These are phyloP conservation scores for Ambispora gerdemannii DNA, from an alignment of 192 early-diverging fungal species.

Conservation along the genomic window DNA sequence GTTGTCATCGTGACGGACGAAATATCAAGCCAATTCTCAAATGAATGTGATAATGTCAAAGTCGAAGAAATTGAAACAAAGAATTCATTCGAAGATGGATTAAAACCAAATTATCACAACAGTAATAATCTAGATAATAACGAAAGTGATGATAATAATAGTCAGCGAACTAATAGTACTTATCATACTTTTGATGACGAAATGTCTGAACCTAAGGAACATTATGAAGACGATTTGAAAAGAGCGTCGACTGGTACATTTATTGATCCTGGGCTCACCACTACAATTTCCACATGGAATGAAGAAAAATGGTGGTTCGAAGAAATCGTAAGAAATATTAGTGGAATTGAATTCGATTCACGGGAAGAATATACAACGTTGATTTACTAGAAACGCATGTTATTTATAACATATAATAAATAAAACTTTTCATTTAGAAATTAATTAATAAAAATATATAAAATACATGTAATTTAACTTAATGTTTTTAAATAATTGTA, in stretches of 20 bases:
- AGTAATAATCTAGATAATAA: not conserved
- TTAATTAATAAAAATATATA: no score
- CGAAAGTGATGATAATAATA: not conserved
- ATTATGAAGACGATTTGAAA: no score
- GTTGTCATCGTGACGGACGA: not conserved
- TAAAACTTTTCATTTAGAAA: no score
- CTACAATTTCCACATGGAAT: not conserved
- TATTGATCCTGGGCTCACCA: not conserved
- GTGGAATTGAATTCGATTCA: not conserved
- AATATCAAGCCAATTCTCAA: no score
- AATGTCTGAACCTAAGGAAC: not conserved
- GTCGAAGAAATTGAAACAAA: not conserved
- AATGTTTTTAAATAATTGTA: no score
- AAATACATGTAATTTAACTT: no score
- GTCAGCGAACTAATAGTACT: no score
- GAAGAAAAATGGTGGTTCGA: not conserved
- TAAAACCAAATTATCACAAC: no score
- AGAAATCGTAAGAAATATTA: not conserved
- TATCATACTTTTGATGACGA: not conserved
- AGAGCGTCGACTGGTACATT: not conserved
- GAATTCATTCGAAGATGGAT: not conserved
- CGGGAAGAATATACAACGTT: not conserved
- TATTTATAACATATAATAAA: no score
- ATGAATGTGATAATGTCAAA: no score
- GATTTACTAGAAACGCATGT: no score